phyloP scores from a whole-genome alignment of 2,329 filamentous ascomycete genomes.

The Coleophoma eucalyptorum region DNA sequence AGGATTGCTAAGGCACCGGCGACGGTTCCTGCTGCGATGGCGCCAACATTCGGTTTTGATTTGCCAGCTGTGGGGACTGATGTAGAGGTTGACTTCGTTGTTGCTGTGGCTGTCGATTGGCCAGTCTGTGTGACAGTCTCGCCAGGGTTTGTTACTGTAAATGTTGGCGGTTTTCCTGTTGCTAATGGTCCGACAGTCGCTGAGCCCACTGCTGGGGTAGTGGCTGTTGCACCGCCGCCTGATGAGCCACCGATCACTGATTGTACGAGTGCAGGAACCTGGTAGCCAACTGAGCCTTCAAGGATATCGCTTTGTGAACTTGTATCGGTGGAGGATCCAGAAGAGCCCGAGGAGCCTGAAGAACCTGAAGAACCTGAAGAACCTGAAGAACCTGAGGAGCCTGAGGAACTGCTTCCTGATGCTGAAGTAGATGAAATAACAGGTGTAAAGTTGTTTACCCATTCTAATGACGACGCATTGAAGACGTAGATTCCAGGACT shows the following conservation, averaged over 20 bases:
- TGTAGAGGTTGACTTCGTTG: conserved; percentile 8
- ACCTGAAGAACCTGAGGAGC: conserved; percentile 37
- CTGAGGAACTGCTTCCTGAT: conserved; percentile 24
- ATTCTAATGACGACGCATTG: conserved; percentile 61
- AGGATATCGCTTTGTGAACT: conserved; percentile 34
- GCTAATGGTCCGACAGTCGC: conserved; percentile 67
- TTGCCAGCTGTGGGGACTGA: conserved; percentile 30
- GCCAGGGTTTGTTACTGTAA: conserved; percentile 55
- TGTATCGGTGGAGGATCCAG: not conserved
- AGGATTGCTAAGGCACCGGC: conserved; percentile 62
- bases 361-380: conserved; percentile 34
- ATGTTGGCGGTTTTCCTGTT: conserved; percentile 66
- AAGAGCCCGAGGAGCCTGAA: conserved; percentile 34
- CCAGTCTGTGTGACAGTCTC: conserved; percentile 37
- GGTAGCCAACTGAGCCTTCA: conserved; percentile 59
- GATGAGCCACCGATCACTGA: conserved; percentile 57
- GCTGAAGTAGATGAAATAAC: conserved; percentile 36
- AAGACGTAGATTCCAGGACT: conserved; percentile 69
- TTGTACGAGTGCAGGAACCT: conserved; percentile 60
- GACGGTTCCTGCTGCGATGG: conserved; percentile 48
- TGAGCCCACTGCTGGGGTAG: conserved; percentile 55
- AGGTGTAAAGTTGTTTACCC: conserved; percentile 59
- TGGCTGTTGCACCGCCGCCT: conserved; percentile 62
- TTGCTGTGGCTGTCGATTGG: conserved; percentile 26
- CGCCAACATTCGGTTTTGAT: conserved; percentile 29